These are phyloP conservation scores for Ceratocystis harringtonii DNA, from an alignment of 2,329 filamentous ascomycete species.

Conservation along the genomic window DNA sequence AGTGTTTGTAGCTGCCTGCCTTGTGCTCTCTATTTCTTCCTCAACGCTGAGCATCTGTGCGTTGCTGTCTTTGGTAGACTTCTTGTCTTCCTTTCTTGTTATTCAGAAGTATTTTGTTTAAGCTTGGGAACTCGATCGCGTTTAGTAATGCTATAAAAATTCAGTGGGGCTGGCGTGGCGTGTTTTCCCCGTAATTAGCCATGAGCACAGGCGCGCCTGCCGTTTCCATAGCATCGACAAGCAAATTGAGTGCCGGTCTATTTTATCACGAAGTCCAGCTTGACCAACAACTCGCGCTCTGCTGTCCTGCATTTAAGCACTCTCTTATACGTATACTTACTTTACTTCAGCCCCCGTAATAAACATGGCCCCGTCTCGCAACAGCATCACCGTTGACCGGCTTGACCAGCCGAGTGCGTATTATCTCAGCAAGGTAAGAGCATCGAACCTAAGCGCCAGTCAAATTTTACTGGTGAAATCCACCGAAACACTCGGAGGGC, in stretches of 20 bases:
- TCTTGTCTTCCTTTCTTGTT: no score
- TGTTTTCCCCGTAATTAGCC: not conserved
- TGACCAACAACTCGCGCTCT: not conserved
- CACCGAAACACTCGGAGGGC: not conserved
- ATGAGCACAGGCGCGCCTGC: not conserved
- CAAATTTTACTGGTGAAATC: not conserved
- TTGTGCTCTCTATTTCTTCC: not conserved
- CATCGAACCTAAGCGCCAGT: not conserved
- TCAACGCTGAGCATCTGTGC: not conserved
- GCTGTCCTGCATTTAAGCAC: not conserved
- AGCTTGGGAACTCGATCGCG: not conserved
- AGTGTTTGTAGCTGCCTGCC: not conserved
- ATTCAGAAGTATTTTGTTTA: no score
- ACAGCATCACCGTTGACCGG: conserved; percentile 73
- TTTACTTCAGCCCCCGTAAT: not conserved
- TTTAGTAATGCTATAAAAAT: not conserved
- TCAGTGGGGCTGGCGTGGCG: not conserved
- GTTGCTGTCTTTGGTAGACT: not conserved
- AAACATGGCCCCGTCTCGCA: conserved; percentile 9
- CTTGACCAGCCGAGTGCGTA: conserved; percentile 93
- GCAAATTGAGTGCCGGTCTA: not conserved
- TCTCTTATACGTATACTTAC: not conserved
- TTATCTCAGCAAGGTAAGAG: conserved; percentile 61
- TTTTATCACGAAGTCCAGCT: conserved; percentile 1
- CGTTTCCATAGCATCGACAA: conserved; percentile 8